Percentiles rank a stretch among this genome's conserved stretches.
Evolutionary conservation across 2,329 filamentous ascomycete genomes (phyloP).

Genomic region (Teratosphaeriaceae sp.): DNA sequence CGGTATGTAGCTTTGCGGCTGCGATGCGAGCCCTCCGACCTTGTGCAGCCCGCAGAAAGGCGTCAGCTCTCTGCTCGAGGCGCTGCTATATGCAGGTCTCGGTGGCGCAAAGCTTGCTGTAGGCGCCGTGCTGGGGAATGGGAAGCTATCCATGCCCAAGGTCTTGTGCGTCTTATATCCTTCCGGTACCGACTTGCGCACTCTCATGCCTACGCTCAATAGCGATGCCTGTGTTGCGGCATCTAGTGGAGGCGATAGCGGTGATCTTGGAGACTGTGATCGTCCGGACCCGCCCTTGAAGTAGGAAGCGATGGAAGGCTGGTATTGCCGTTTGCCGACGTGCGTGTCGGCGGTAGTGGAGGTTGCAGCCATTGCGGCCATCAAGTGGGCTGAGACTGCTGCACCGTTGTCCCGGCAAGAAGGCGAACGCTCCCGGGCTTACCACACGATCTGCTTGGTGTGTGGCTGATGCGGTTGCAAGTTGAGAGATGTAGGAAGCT

Average conservation of each 20-base stretch:
- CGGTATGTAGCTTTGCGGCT: slow-evolving; percentile 37
- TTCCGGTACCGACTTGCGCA: slow-evolving; percentile 87
- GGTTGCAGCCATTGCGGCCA: neutral
- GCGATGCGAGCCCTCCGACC: slow-evolving; percentile 60
- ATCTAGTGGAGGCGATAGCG: slow-evolving; percentile 50
- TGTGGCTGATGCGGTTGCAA: too few relatives aligned
- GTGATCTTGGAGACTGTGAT: slow-evolving; percentile 11
- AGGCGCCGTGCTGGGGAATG: slow-evolving; percentile 20
- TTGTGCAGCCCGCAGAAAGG: slow-evolving; percentile 79
- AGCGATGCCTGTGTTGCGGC: slow-evolving; percentile 69
- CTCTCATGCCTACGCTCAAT: slow-evolving; percentile 87
- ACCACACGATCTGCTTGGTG: too few relatives aligned
- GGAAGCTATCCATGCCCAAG: slow-evolving; percentile 15
- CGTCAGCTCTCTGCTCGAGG: slow-evolving; percentile 52
- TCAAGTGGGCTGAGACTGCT: too few relatives aligned
- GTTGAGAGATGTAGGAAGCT: too few relatives aligned
- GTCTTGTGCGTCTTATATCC: slow-evolving; percentile 75
- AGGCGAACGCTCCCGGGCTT: too few relatives aligned
- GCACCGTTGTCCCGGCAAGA: too few relatives aligned
- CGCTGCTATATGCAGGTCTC: slow-evolving; percentile 13
- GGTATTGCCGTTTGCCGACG: slow-evolving; percentile 37
- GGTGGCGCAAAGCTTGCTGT: slow-evolving; percentile 27
- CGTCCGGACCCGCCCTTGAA: slow-evolving; percentile 24
- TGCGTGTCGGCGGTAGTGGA: slow-evolving; percentile 12
- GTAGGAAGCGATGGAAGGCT: slow-evolving; percentile 40